Base-by-base conservation (phyloP, 768 basidiomycete species). In the Dentipellis fragilis region DNA sequence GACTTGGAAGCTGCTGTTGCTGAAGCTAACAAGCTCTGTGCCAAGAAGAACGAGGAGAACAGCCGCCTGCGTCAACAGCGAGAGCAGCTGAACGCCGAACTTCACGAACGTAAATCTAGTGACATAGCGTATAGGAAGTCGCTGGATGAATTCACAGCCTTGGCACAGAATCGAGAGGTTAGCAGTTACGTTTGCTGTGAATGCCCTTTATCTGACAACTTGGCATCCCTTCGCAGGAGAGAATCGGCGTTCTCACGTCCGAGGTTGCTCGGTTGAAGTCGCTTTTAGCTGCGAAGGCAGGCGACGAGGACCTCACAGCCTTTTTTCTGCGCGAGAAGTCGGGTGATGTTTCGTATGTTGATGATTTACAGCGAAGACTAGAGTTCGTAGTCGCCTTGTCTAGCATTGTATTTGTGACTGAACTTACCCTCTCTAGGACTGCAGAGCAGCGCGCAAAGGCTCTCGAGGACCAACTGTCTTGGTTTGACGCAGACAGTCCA, bases 211-310 rank as follows among this genome's bases (percentile, higher is more conserved):
- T 17, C 12, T 21, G 22, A 16, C 10, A 6, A 56, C 65, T 9
- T 53, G 14, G 19, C 16, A 19, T 35, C 11, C 3, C 16, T 5
- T 11, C 16, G 55, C 58, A 92, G 82, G 88, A 87, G 57, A 85
- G 93, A 39, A 83, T 97, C 46, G 66, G 67, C 11, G 79, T 81
- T 29, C 66, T 95, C 22, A 73, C 81, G 58, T 85, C 85, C 1
- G 92, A 97, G 67, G 71, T 87, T 10, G 75, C 72, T 42, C 77
- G 93, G 21, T 74, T 87, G 59, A 89, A 87, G 67, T 77, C 85
- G 14, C 79, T 80, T 34, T 72, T 94, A n/a, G 92, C 89, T 17
- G 89, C 90, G 0, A 71, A 82, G 23, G 74, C 79, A 1, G 83
- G 85, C 6, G 77, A 87, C 21, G 80, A 83, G 58, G 86, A 91